These are phyloP conservation scores for Inga oerstediana DNA, from an alignment of 306 rosid species.

Conservation along the genomic window DNA sequence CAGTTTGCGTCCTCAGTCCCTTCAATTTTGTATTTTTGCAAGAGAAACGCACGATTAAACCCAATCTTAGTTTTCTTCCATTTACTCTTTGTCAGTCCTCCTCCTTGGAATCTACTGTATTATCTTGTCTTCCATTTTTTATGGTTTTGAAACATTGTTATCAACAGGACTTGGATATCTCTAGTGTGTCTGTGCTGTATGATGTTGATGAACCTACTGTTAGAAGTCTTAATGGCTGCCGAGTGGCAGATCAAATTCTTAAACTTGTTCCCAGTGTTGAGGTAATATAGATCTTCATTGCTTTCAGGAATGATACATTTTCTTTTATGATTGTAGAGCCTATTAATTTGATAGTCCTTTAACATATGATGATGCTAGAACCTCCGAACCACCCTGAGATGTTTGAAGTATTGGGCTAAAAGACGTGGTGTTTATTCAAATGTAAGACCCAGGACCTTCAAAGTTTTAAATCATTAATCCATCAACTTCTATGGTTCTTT, in stretches of 20 bases:
- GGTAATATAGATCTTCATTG: conserved; percentile 50
- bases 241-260: conserved; percentile 98
- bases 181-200: conserved; percentile 65
- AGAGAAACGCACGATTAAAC: not conserved
- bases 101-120: not conserved
- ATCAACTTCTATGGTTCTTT: conserved; percentile 8
- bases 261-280: conserved; percentile 91
- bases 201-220: conserved; percentile 90
- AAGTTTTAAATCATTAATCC: conserved; percentile 1
- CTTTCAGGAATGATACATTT: conserved; percentile 29
- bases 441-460: conserved; percentile 52
- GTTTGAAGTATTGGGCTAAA: conserved; percentile 97
- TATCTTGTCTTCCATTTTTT: conserved; percentile 28
- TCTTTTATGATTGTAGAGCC: conserved; percentile 25
- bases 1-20: conserved; percentile 1
- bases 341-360: conserved; percentile 37
- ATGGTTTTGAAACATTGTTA: conserved; percentile 34
- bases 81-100: conserved; percentile 4
- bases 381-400: conserved; percentile 81
- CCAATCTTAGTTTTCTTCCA: not conserved
- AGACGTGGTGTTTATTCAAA: conserved; percentile 97
- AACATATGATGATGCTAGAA: conserved; percentile 62
- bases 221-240: conserved; percentile 95
- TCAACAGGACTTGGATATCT: conserved; percentile 85
- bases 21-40: conserved; percentile 11